Base-by-base conservation (phyloP, 1,284 basidiomycete species). In the Tetrapyrgos nigripes region DNA sequence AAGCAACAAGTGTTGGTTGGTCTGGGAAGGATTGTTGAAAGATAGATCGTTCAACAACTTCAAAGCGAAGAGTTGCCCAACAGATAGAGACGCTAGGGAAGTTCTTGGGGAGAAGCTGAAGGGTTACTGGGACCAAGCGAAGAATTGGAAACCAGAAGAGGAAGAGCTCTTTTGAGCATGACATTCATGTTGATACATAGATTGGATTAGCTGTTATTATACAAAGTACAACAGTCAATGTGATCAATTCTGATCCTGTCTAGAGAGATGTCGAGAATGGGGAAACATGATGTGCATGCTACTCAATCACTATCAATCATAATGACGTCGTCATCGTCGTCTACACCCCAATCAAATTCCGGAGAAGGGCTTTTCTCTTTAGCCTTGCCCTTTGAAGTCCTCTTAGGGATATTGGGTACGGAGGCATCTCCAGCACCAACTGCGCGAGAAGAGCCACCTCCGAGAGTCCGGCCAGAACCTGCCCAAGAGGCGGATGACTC, bases 121-220 rank as follows among this genome's bases (percentile, higher is more conserved):
- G 43, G 91, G 93, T 0, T 93, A 95, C 71, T 98, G 96, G 96
- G 97, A 98, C 73, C 84, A 94, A 71, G 90, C 95, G 31, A 97
- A 96, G 85, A 90, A 91, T 67, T 92, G 86, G 85, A 91, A 86
- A 69, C 83, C 85, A 2, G 88, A 91, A 70, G 91, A 92, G 55
- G 89, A 91, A 63, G 88, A 90, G 61, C 63, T 88, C 62, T 86
- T 86, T 68, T 89, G 69, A 69, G 5, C 17, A n/a, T 40, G 37
- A 17, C 37, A 8, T 33, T 33, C 8, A 8, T 8, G 31, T 33
- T 8, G 62, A 26, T 33, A 45, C 17, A 45, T 45, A n/a, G 9
- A 33, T 33, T 33, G 31, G 14, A 33, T 33, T 33, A 33, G 8
- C 8, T 33, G 31, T 33, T 51, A 37, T 37, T 28, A 26, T 19